A percentile compares a stretch with the other conserved stretches of the same genome.
Conservation (phyloP, 2,329 filamentous ascomycete genomes). For the Fusarium veterinarium region DNA sequence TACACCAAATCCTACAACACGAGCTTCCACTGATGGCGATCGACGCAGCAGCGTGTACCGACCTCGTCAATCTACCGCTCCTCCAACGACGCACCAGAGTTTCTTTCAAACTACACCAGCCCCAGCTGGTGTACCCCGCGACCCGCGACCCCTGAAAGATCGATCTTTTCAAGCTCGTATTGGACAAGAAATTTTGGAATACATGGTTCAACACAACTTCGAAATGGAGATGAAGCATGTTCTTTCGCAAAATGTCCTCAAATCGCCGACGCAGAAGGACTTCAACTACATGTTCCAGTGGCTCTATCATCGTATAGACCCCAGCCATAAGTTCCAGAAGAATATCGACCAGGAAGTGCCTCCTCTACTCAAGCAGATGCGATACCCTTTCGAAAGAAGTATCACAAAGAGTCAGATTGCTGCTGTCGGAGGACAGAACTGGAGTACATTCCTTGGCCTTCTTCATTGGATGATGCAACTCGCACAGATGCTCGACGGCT, state of each 20-base stretch:
- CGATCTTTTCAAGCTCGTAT: conserved; percentile 83
- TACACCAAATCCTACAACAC: conserved; percentile 63
- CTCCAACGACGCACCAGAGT: conserved; percentile 82
- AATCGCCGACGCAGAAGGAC: conserved; percentile 96
- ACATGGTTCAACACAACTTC: conserved; percentile 92
- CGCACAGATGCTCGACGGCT: conserved; percentile 91
- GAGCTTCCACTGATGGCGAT: conserved; percentile 63
- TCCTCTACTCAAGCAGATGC: conserved; percentile 88
- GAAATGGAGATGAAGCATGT: conserved; percentile 98
- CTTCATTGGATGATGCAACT: conserved; percentile 99
- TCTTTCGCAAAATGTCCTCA: conserved; percentile 89
- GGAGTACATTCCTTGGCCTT: conserved; percentile 92
- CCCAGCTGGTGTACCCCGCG: conserved; percentile 83
- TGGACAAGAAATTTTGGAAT: conserved; percentile 90
- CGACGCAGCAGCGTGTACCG: conserved; percentile 87
- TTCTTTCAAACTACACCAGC: conserved; percentile 93
- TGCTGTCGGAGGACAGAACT: conserved; percentile 96
- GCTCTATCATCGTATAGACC: conserved; percentile 96
- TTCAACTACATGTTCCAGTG: conserved; percentile 99
- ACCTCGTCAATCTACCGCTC: conserved; percentile 73
- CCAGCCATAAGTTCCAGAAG: conserved; percentile 91
- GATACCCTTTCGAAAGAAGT: conserved; percentile 93
- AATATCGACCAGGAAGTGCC: conserved; percentile 96
- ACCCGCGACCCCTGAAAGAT: conserved; percentile 88
- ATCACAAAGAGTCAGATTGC: conserved; percentile 97